Base-by-base conservation (phyloP, 441 rosid genomes). In the Isatis lusitanica region DNA sequence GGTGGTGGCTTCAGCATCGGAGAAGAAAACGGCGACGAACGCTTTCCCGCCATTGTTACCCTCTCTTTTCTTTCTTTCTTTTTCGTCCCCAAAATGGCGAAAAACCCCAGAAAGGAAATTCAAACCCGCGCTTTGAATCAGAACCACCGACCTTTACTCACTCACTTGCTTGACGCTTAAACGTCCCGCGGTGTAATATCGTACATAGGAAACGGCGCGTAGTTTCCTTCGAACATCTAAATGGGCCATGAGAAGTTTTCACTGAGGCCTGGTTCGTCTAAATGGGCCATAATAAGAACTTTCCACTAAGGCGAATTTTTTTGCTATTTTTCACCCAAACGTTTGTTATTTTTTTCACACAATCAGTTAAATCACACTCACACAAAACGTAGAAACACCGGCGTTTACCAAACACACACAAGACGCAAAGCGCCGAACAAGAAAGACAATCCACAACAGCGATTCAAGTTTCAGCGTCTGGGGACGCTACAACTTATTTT, bases 11-110 rank as follows among this genome's bases (percentile, higher is more conserved):
- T 62, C 59, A 78, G 63, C 73, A 76, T 9, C 26, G 80, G 70
- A 60, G 74, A 78, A 21, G 83, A 60, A 36, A 79, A 76, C 46
- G 78, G 76, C 70, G 81, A 71, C 28, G 65, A 26, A 26, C 74
- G 67, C 55, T 76, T 78, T 89, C 93, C 90, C 95, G 97, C 97
- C 89, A 79, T 79, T 72, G 63, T 40, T 56, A 52, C 2, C 65
- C 39, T 0, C 58, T n/a, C 71, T 21, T 13, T 5, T 6, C 11
- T 33, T 8, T 40, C 66, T 17, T 47, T 46, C 12, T 24, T 28
- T 21, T 21, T 21, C 57, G 73, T 68, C 44, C 26, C 53, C 58
- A 55, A 52, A 59, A 55, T 61, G 69, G 13, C 71, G 55, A 53
- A 31, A 67, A 0, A 1, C 42, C 50, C 42, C 48, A 30, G 63